phyloP scores from a whole-genome alignment of 441 rosid species.

The Codiaeum variegatum region DNA sequence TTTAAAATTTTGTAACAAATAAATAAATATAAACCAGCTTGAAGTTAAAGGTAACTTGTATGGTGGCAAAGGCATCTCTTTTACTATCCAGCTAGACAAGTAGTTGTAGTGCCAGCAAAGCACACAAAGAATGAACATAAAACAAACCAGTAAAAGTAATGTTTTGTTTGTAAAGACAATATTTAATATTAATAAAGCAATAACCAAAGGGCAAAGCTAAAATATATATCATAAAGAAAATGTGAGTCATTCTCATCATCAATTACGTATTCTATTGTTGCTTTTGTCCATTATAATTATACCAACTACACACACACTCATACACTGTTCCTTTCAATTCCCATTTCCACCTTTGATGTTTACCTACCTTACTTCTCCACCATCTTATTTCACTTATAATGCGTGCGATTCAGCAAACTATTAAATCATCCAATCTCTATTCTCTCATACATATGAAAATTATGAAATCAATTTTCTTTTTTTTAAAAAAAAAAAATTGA shows the following conservation, averaged over 20 bases:
- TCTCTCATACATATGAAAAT: too few relatives aligned
- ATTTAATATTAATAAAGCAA: too few relatives aligned
- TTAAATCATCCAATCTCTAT: too few relatives aligned
- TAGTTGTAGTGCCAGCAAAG: slow-evolving; percentile 13
- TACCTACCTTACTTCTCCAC: slow-evolving; percentile 12
- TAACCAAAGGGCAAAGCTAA: neutral
- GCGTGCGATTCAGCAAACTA: too few relatives aligned
- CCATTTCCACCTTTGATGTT: slow-evolving; percentile 9
- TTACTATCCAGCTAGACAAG: neutral
- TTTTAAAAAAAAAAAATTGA: too few relatives aligned
- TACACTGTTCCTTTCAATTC: neutral
- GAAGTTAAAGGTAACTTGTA: too few relatives aligned
- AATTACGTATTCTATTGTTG: slow-evolving; percentile 20
- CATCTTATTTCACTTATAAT: neutral
- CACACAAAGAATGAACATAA: slow-evolving; percentile 11
- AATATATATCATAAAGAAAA: slow-evolving; percentile 18
- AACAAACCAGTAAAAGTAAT: slow-evolving; percentile 17
- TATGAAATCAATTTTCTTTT: too few relatives aligned
- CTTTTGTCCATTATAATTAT: neutral
- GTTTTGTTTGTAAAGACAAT: slow-evolving; percentile 9
- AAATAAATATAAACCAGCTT: too few relatives aligned
- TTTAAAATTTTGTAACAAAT: too few relatives aligned
- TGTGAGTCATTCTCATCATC: slow-evolving; percentile 20
- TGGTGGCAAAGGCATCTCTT: slow-evolving; percentile 13
- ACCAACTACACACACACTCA: too few relatives aligned